Evolutionary conservation across 768 basidiomycete species (phyloP), one percentile per base, ranked within the genome.

Genomic region (Gloeostereum incarnatum): DNA sequence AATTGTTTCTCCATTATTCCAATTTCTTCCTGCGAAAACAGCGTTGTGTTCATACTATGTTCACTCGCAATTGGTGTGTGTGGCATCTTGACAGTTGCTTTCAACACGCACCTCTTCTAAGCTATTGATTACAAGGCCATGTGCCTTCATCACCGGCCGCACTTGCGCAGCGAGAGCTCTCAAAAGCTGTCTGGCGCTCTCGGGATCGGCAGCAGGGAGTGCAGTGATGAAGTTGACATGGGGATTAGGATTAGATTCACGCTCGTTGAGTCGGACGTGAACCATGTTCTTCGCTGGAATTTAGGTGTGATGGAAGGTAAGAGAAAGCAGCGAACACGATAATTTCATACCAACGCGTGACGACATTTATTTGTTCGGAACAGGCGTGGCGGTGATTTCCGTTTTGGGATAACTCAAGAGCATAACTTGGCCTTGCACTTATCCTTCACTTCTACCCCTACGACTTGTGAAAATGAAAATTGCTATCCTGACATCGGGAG

Each of bases 401-500:
- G n/a, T n/a, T n/a, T n/a, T n/a, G n/a, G n/a, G n/a, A n/a, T n/a
- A n/a, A n/a, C n/a, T n/a, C n/a, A n/a, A n/a, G n/a, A n/a, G n/a
- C n/a, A n/a, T n/a, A n/a, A n/a, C n/a, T n/a, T n/a, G n/a, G n/a
- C n/a, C n/a, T n/a, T n/a, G n/a, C n/a, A n/a, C n/a, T n/a, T n/a
- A n/a, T n/a, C n/a, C n/a, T n/a, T n/a, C n/a, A n/a, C n/a, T n/a
- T n/a, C n/a, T n/a, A n/a, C n/a, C n/a, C n/a, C n/a, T n/a, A n/a
- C n/a, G n/a, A n/a, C n/a, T n/a, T n/a, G n/a, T n/a, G 2, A 38
- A 3, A 9, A 89, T 92, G 79, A 92, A 90, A 68, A 74, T 96
- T 55, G 94, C 93, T 1, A 83, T 94, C 35, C 75, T 98, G 46
- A 99, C 96, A 1, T 88, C 84, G 2, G 96, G 94, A 32, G 94